These are phyloP conservation scores for Scenedesmus sp. DNA, from an alignment of 163 green algal genomes.

Conservation along the genomic window DNA sequence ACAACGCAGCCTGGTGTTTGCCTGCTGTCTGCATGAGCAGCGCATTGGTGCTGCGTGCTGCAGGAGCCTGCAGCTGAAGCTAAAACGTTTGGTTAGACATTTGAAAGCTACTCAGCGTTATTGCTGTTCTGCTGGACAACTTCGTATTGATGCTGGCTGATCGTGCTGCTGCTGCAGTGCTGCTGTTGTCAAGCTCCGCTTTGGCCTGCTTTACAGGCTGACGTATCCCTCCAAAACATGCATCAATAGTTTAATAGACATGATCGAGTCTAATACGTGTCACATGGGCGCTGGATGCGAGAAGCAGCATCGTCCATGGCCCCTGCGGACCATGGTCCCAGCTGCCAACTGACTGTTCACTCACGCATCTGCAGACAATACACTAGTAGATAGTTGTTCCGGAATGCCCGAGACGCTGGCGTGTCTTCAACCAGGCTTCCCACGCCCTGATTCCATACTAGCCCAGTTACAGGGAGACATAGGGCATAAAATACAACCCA, in stretches of 20 bases:
- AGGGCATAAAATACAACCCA: constrained; percentile 5
- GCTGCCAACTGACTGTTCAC: background rate
- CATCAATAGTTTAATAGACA: background rate
- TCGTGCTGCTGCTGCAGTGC: background rate
- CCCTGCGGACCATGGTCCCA: background rate
- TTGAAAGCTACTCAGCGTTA: background rate
- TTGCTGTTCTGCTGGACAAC: background rate
- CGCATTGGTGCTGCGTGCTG: too few species aligned
- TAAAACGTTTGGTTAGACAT: background rate
- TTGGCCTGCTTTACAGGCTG: background rate
- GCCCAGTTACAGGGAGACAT: constrained; percentile 26
- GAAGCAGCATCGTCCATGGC: background rate
- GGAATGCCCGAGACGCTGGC: constrained; percentile 71
- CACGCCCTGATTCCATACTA: constrained; percentile 49
- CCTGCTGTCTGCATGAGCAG: background rate
- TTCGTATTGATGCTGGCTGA: background rate
- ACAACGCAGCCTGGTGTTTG: background rate
- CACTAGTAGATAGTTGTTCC: constrained; percentile 88
- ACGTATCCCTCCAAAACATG: background rate
- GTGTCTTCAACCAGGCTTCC: constrained; percentile 39
- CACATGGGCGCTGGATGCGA: background rate
- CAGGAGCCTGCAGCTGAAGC: too few species aligned
- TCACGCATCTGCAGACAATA: constrained; percentile 80
- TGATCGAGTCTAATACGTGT: background rate
- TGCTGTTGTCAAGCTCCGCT: background rate